phyloP scores from a whole-genome alignment of 768 basidiomycete species.

The Psilocybe subaeruginosa region DNA sequence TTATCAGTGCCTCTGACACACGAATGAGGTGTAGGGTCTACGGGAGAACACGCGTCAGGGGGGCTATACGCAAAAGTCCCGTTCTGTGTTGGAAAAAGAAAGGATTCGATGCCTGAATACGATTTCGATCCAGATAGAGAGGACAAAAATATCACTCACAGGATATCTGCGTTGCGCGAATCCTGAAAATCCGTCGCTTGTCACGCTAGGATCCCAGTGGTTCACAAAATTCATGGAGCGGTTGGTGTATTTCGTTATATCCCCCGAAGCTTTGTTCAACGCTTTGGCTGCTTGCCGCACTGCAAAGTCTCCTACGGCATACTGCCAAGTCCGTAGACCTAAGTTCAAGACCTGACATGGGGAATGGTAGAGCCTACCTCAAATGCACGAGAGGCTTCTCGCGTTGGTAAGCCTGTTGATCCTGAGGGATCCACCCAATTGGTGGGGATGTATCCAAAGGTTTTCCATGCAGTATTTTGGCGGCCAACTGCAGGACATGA shows the following conservation, averaged over 20 bases:
- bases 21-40: conserved; percentile 48
- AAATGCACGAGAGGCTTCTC: conserved; percentile 51
- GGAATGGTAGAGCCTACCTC: conserved; percentile 34
- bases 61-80: conserved; percentile 53
- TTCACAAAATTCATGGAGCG: conserved; percentile 56
- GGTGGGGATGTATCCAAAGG: conserved; percentile 52
- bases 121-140: neutral
- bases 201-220: conserved; percentile 49
- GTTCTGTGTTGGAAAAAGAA: conserved; percentile 33
- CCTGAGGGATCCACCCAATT: conserved; percentile 52
- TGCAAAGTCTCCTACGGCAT: conserved; percentile 53
- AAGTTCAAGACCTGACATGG: neutral
- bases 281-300: conserved; percentile 52
- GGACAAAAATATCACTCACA: conserved; percentile 28
- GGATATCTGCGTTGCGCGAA: conserved; percentile 47
- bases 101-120: neutral
- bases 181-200: conserved; percentile 49
- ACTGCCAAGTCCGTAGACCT: conserved; percentile 31
- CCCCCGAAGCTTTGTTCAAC: conserved; percentile 38
- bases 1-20: conserved; percentile 54
- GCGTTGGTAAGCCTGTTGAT: conserved; percentile 47
- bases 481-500: conserved; percentile 37
- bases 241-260: conserved; percentile 47
- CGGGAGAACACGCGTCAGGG: conserved; percentile 51
- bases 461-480: conserved; percentile 56